phyloP scores from a whole-genome alignment of 2,329 filamentous ascomycete genomes.

The Madurella mycetomatis region DNA sequence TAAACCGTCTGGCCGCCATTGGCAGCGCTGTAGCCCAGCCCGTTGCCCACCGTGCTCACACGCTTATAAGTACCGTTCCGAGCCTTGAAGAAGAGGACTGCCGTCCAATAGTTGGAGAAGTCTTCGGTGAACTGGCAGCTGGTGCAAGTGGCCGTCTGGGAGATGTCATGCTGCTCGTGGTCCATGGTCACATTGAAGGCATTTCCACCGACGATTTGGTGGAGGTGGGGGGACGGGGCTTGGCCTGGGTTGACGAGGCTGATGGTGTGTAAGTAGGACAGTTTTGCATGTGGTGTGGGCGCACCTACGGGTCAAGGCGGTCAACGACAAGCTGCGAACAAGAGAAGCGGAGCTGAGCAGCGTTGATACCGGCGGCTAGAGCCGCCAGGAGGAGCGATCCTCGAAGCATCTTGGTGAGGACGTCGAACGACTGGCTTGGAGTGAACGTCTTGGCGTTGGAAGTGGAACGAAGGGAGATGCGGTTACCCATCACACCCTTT shows the following conservation, averaged over 20 bases:
- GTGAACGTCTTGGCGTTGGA: too few species aligned
- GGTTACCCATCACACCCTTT: too few species aligned
- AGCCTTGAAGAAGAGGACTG: constrained; percentile 26
- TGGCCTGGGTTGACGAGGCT: neutral
- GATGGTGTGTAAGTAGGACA: too few species aligned
- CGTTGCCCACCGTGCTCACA: constrained; percentile 26
- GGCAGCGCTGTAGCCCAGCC: constrained; percentile 26
- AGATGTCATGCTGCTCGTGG: constrained; percentile 20
- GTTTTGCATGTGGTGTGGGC: too few species aligned
- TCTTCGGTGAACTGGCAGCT: constrained; percentile 30
- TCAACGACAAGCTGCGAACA: neutral
- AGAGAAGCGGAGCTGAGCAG: neutral
- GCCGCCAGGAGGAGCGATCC: too few species aligned
- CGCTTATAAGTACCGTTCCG: constrained; percentile 25
- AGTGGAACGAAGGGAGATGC: too few species aligned
- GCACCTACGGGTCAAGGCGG: neutral
- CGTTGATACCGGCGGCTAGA: neutral
- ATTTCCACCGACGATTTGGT: constrained; percentile 19
- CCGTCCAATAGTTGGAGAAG: constrained; percentile 30
- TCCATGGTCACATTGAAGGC: constrained; percentile 39
- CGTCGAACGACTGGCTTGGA: too few species aligned
- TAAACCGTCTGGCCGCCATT: constrained; percentile 35
- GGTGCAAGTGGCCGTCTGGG: constrained; percentile 28
- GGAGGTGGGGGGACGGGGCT: neutral
- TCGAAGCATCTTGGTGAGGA: too few species aligned